Conservation (phyloP, 73 alveolate species). For the Breviolum minutum region DNA sequence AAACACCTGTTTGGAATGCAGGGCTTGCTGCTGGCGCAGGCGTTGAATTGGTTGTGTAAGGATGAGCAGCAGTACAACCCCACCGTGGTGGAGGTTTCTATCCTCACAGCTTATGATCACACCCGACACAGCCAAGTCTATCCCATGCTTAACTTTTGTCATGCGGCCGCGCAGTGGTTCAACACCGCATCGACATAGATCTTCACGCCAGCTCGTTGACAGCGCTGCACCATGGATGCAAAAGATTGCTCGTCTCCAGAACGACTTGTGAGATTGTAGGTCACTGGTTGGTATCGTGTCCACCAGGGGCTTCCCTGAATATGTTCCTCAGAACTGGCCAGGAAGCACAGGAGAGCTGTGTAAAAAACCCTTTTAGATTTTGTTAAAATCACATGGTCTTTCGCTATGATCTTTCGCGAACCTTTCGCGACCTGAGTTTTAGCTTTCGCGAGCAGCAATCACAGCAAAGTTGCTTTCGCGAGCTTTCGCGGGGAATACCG, state of each 20-base stretch:
- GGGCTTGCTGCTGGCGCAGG: no score
- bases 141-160: neutral
- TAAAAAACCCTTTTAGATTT: no score
- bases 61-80: no score
- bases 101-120: neutral
- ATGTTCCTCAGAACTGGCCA: neutral
- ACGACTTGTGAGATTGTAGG: slow-evolving; percentile 76
- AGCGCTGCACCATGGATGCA: slow-evolving; percentile 84
- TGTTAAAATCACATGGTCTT: no score
- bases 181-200: slow-evolving; percentile 84
- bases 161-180: slow-evolving; percentile 34
- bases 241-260: slow-evolving; percentile 46
- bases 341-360: neutral
- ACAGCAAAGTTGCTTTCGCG: no score
- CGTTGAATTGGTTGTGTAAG: no score
- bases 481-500: no score
- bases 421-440: no score
- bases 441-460: no score
- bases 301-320: slow-evolving; percentile 70
- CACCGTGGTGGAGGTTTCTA: neutral
- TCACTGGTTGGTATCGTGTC: slow-evolving; percentile 84
- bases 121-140: neutral
- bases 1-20: no score
- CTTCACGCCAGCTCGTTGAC: slow-evolving; percentile 49
- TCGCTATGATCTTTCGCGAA: no score